phyloP scores from a whole-genome alignment of 2,329 filamentous ascomycete genomes.

The Torrubiella hemipterigena region DNA sequence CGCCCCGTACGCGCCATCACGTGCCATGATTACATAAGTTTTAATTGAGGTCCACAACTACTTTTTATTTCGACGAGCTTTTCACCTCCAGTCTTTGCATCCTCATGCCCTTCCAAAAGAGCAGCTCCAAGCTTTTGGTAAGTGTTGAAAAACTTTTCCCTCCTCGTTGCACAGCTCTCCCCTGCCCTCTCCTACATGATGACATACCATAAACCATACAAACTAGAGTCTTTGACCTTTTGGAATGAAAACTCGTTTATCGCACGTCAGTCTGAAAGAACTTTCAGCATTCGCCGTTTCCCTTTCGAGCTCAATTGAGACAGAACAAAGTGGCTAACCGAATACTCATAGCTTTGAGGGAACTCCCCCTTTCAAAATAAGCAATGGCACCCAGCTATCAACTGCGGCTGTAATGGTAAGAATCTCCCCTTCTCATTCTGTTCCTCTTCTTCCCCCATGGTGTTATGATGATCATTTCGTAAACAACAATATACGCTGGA shows the following conservation, averaged over 20 bases:
- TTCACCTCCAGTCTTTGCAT: constrained; percentile 8
- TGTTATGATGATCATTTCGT: constrained; percentile 52
- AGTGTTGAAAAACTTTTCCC: constrained; percentile 8
- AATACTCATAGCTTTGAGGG: too few species aligned
- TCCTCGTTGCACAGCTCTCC: constrained; percentile 6
- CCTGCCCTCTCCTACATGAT: constrained; percentile 45
- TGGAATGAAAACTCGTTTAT: constrained; percentile 73
- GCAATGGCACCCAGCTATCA: too few species aligned
- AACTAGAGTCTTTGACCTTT: constrained; percentile 97
- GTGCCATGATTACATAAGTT: constrained; percentile 16
- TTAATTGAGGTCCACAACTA: constrained; percentile 3
- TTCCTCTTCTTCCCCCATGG: not conserved
- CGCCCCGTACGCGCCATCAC: constrained; percentile 18
- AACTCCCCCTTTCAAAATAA: too few species aligned
- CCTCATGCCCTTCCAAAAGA: constrained; percentile 4
- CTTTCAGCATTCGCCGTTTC: constrained; percentile 5
- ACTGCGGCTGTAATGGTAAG: too few species aligned
- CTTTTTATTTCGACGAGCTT: constrained; percentile 15
- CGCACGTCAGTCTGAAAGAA: constrained; percentile 85
- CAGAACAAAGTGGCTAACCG: too few species aligned
- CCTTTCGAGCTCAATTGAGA: too few species aligned
- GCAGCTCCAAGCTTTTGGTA: constrained; percentile 14
- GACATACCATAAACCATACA: constrained; percentile 71
- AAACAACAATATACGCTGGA: constrained; percentile 64
- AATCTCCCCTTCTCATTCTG: constrained; percentile 1